phyloP scores from a whole-genome alignment of 371 early-diverging fungal species.

The Mortierella sp. region DNA sequence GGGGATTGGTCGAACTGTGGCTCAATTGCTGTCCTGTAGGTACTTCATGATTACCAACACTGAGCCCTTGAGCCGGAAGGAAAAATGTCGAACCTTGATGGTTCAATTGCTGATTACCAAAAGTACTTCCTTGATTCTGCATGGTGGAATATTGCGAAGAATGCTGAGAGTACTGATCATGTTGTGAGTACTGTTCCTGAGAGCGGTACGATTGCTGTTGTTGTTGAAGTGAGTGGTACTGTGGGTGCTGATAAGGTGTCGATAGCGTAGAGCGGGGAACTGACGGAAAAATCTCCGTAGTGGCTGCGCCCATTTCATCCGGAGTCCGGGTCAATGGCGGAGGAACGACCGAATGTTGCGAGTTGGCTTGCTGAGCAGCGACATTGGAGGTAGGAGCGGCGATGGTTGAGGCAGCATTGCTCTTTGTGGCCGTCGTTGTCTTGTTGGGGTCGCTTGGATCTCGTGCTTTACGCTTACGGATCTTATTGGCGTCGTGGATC shows the following conservation, averaged over 20 bases:
- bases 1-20: neutral
- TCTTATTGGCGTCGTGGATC: conserved; percentile 47
- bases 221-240: conserved; percentile 11
- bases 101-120: conserved; percentile 9
- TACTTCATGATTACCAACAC: too few species aligned
- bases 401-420: conserved; percentile 1
- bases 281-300: conserved; percentile 8
- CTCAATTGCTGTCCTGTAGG: neutral
- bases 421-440: neutral
- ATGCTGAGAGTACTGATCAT: conserved; percentile 4
- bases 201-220: conserved; percentile 1
- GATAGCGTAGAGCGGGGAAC: conserved; percentile 1
- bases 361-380: conserved; percentile 1
- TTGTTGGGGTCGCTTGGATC: conserved; percentile 7
- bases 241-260: neutral
- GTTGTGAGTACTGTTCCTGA: conserved; percentile 1
- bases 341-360: conserved; percentile 20
- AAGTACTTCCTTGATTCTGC: conserved; percentile 2
- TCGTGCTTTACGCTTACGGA: conserved; percentile 38
- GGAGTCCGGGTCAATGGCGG: conserved; percentile 24
- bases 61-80: neutral
- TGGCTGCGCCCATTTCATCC: conserved; percentile 12
- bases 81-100: neutral
- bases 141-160: neutral
- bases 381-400: neutral